phyloP scores from a whole-genome alignment of 2,329 filamentous ascomycete genomes.

The Aspergillus luchuensis region DNA sequence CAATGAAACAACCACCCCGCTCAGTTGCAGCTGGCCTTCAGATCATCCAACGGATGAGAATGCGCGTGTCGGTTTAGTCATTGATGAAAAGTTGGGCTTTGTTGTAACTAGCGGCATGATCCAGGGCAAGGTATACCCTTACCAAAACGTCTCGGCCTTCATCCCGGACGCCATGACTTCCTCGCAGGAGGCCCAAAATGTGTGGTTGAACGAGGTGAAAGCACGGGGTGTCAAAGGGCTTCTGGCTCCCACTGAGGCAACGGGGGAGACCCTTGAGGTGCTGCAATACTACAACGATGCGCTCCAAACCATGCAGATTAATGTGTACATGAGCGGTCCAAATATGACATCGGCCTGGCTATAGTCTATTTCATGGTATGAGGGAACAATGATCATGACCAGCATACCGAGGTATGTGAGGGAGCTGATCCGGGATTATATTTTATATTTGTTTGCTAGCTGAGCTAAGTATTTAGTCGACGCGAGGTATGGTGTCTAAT shows the following conservation, averaged over 20 bases:
- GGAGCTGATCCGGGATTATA: no score
- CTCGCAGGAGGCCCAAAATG: neutral
- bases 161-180: neutral
- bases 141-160: neutral
- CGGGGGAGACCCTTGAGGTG: neutral
- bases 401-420: no score
- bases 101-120: neutral
- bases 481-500: no score
- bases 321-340: neutral
- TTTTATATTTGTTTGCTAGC: no score
- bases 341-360: neutral
- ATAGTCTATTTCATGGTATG: no score
- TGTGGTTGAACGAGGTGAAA: neutral
- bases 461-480: no score
- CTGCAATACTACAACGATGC: neutral
- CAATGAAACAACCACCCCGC: neutral
- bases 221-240: neutral
- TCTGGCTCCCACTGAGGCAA: neutral
- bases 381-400: no score
- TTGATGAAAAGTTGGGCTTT: neutral
- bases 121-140: neutral
- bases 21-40: neutral
- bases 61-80: neutral
- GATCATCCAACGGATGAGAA: neutral
- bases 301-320: neutral